Base-by-base conservation (phyloP, 805 yeast genomes). In the Limtongozyma cylindracea region DNA sequence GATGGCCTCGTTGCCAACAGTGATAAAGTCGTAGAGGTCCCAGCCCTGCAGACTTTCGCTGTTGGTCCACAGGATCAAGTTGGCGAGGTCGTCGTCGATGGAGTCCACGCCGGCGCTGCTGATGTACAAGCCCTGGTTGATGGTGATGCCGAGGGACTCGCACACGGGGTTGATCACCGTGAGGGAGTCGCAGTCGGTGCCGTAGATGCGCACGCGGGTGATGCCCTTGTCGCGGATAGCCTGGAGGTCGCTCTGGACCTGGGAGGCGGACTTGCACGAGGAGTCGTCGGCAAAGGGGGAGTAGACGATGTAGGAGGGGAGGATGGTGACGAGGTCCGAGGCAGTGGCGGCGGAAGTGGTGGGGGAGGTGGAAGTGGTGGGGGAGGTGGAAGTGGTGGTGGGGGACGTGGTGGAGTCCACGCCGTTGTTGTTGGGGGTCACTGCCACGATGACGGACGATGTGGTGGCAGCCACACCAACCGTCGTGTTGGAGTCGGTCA, bases 121-220 rank as follows among this genome's bases (percentile, higher is more conserved):
- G 30, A 82, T 66, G 82, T 88, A 82, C 44, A 82, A 58, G 21
- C 95, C 94, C 53, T 77, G 93, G 43, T 74, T 71, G 26, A 80
- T 62, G 18, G 48, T 61, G 23, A 82, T 41, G 4, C 91, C 92
- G 23, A 71, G 45, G 9, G 41, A 22, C 12, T 37, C 34, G 31
- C 71, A 60, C 18, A 54, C 56, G 21, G 88, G 76, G 33, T 64
- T 54, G 18, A 78, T 64, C 3, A 71, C 64, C 15, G 55, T 37
- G 21, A 74, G 44, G 13, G 72, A 61, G 39, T 61, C 54, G 50
- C 95, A 82, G 43, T 82, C 95, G 26, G 76, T 71, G 33, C 92
- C 91, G 39, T 82, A 82, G 23, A 77, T 41, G 50, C 95, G 65
- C 24, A 82, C 47, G 23, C 58, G 57, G 18, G 46, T 38, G 33